phyloP scores from a whole-genome alignment of 2,329 filamentous ascomycete genomes.

The Colletotrichum sidae region DNA sequence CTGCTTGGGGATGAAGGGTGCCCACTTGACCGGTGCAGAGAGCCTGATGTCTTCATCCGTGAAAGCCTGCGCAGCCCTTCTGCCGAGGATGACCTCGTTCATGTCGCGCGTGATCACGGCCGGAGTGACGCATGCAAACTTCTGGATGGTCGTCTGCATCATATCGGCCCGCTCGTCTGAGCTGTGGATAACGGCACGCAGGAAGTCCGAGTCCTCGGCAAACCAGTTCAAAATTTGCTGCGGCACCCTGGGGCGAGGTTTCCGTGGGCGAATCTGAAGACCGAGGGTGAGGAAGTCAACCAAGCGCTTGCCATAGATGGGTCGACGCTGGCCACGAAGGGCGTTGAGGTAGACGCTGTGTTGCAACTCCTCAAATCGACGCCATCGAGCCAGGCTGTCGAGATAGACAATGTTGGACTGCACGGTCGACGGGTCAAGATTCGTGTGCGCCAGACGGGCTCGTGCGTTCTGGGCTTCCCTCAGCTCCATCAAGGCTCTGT shows the following conservation, averaged over 20 bases:
- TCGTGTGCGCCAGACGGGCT: slow-evolving; percentile 65
- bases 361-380: slow-evolving; percentile 81
- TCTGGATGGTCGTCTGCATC: slow-evolving; percentile 81
- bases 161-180: slow-evolving; percentile 77
- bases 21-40: slow-evolving; percentile 66
- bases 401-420: slow-evolving; percentile 78
- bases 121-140: slow-evolving; percentile 93
- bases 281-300: slow-evolving; percentile 79
- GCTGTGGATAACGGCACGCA: slow-evolving; percentile 78
- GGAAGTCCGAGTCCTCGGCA: slow-evolving; percentile 72
- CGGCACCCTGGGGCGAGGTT: slow-evolving; percentile 70
- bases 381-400: slow-evolving; percentile 77
- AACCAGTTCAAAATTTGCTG: slow-evolving; percentile 79
- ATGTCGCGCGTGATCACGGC: slow-evolving; percentile 86
- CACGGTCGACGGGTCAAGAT: slow-evolving; percentile 74
- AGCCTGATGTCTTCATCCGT: slow-evolving; percentile 67
- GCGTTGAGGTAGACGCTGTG: slow-evolving; percentile 85
- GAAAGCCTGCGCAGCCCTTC: slow-evolving; percentile 67
- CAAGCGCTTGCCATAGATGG: slow-evolving; percentile 84
- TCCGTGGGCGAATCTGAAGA: slow-evolving; percentile 67
- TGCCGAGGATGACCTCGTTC: slow-evolving; percentile 74
- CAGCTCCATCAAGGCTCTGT: slow-evolving; percentile 75
- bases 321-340: slow-evolving; percentile 81
- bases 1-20: slow-evolving; percentile 67
- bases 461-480: slow-evolving; percentile 76